Base-by-base conservation (phyloP, 331 rosid genomes). In the Stylosanthes scabra region DNA sequence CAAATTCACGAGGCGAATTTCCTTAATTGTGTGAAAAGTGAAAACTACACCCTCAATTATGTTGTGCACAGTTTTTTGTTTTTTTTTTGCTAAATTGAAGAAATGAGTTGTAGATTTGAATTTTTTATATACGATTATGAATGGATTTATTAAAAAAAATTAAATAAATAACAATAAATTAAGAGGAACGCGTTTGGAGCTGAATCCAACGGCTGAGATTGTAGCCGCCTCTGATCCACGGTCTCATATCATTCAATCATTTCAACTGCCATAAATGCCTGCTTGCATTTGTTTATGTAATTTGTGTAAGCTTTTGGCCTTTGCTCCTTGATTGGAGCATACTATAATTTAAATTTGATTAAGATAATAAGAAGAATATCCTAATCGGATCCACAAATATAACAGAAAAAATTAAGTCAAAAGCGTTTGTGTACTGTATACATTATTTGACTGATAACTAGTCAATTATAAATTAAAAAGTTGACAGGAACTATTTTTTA, bases 161-260 rank as follows among this genome's bases (percentile, higher is more conserved):
- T n/a, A n/a, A 44, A 44, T 45, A 20, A 9, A 9, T 49, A 3
- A 49, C 14, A 49, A 49, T 4, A 51, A 15, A 50, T 50, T 9
- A 55, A 12, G 76, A 28, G 49, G 11, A 12, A 84, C 89, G 88
- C 88, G 89, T 77, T 79, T 41, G 14, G 44, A 3, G 8, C 57
- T 2, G 2, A 34, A 83, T 78, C 79, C 40, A 44, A 87, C 62
- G 92, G 89, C 37, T 65, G 37, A 52, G 44, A 68, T 67, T 69
- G 29, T 4, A 81, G 97, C 97, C 93, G 93, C 97, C 97, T 74
- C 74, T 27, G 1, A 80, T 88, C 89, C 29, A 86, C 84, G 89
- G 91, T 7, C 28, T 0, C 0, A 2, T 45, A 67, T 61, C 6
- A 65, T 70, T 84, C 85, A 74, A 81, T 67, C 63, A 76, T 81